phyloP scores from a whole-genome alignment of 1,139 yeast species.

The Yamadazyma conglobata region DNA sequence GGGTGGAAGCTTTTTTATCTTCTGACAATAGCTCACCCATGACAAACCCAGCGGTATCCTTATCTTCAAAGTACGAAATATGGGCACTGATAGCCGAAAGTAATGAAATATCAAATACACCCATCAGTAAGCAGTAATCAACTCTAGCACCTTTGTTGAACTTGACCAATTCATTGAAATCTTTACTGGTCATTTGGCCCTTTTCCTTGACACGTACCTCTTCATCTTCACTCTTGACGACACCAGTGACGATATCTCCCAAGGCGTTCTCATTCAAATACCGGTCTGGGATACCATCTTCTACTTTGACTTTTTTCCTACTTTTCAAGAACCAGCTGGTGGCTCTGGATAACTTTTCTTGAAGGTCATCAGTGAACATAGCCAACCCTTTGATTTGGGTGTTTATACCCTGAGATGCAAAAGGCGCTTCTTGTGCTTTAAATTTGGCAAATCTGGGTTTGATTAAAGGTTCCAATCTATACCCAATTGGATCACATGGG shows the following conservation, averaged over 20 bases:
- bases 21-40: slow-evolving; percentile 48
- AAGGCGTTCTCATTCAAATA: slow-evolving; percentile 38
- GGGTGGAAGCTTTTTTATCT: slow-evolving; percentile 18
- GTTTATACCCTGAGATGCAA: slow-evolving; percentile 48
- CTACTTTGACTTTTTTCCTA: slow-evolving; percentile 12
- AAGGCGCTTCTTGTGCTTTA: slow-evolving; percentile 61
- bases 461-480: slow-evolving; percentile 79
- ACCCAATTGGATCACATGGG: slow-evolving; percentile 87
- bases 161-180: slow-evolving; percentile 31
- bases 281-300: slow-evolving; percentile 19
- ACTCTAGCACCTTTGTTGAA: slow-evolving; percentile 72
- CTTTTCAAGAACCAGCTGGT: slow-evolving; percentile 39
- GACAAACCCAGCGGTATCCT: slow-evolving; percentile 77
- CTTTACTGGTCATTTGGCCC: slow-evolving; percentile 21
- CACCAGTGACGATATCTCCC: slow-evolving; percentile 40
- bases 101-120: slow-evolving; percentile 74
- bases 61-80: slow-evolving; percentile 82
- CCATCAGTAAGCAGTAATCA: slow-evolving; percentile 78
- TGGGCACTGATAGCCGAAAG: slow-evolving; percentile 84
- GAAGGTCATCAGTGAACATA: slow-evolving; percentile 42
- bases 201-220: slow-evolving; percentile 8
- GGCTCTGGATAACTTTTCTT: slow-evolving; percentile 44
- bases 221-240: slow-evolving; percentile 24
- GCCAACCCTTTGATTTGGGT: slow-evolving; percentile 40
- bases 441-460: slow-evolving; percentile 50